These are phyloP conservation scores for Neopestalotiopsis sp. DNA, from an alignment of 2,329 filamentous ascomycete species.

Conservation along the genomic window DNA sequence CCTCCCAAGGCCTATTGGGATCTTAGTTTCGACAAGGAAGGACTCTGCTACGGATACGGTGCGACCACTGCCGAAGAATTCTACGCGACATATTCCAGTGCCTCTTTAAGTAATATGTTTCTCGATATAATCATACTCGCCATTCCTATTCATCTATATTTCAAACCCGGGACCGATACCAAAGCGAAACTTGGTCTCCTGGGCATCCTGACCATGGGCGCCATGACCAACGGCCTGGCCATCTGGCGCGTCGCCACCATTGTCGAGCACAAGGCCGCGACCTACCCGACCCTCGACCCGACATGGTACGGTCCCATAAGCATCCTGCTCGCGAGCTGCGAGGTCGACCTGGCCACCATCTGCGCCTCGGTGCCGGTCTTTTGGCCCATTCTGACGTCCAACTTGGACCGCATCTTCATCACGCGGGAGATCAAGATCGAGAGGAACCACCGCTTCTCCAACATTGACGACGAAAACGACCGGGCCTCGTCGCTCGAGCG, in stretches of 20 bases:
- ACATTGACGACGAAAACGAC: conserved; percentile 21
- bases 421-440: conserved; percentile 39
- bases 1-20: conserved; percentile 29
- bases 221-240: conserved; percentile 29
- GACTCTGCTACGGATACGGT: conserved; percentile 28
- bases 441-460: conserved; percentile 22
- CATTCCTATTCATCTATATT: conserved; percentile 29
- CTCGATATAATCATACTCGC: conserved; percentile 27
- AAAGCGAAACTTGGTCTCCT: conserved; percentile 24
- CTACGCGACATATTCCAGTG: conserved; percentile 24
- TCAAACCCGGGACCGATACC: conserved; percentile 17
- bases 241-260: conserved; percentile 36
- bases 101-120: conserved; percentile 25
- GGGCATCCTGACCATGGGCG: conserved; percentile 25
- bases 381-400: conserved; percentile 35
- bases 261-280: conserved; percentile 32
- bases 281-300: conserved; percentile 36
- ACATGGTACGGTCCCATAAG: conserved; percentile 36
- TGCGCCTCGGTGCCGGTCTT: conserved; percentile 39
- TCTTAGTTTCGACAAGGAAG: background rate
- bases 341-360: conserved; percentile 27
- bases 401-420: conserved; percentile 38
- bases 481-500: background rate
- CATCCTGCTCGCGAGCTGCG: conserved; percentile 27
- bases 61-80: conserved; percentile 21